Evolutionary conservation across 768 basidiomycete species (phyloP).

Genomic region (Mycena sanguinolenta): DNA sequence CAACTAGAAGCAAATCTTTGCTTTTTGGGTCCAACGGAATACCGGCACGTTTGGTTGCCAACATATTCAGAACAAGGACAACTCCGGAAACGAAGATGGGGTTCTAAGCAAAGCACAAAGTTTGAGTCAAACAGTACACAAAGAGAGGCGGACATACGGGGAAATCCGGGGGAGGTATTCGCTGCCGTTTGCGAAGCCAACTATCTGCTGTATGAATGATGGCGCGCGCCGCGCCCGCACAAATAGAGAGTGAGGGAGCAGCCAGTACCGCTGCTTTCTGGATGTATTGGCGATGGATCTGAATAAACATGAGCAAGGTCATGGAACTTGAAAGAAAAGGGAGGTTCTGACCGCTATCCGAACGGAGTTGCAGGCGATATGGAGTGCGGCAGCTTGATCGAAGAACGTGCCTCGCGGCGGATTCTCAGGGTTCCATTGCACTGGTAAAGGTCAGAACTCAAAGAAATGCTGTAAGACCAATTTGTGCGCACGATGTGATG

Average conservation of each 20-base stretch:
- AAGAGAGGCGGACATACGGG: slow-evolving; percentile 5
- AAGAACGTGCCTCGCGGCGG: slow-evolving; percentile 47
- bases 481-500: slow-evolving; percentile 53
- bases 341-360: slow-evolving; percentile 64
- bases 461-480: neutral
- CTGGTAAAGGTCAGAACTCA: slow-evolving; percentile 33
- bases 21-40: slow-evolving; percentile 14
- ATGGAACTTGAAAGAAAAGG: slow-evolving; percentile 66
- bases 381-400: slow-evolving; percentile 57
- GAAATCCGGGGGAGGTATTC: neutral
- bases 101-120: slow-evolving; percentile 11
- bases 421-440: slow-evolving; percentile 52
- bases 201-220: slow-evolving; percentile 16
- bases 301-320: neutral
- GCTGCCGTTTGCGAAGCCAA: slow-evolving; percentile 21
- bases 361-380: slow-evolving; percentile 55
- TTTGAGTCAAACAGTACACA: neutral
- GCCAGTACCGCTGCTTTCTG: slow-evolving; percentile 17
- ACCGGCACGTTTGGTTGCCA: slow-evolving; percentile 22
- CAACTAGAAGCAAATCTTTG: slow-evolving; percentile 17
- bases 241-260: slow-evolving; percentile 33
- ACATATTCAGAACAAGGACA: slow-evolving; percentile 26
- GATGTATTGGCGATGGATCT: slow-evolving; percentile 41
- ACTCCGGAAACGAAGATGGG: slow-evolving; percentile 26
- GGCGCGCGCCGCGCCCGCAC: slow-evolving; percentile 30